phyloP scores from a whole-genome alignment of 495 filamentous ascomycete genomes.

The Hypoxylon fragiforme region DNA sequence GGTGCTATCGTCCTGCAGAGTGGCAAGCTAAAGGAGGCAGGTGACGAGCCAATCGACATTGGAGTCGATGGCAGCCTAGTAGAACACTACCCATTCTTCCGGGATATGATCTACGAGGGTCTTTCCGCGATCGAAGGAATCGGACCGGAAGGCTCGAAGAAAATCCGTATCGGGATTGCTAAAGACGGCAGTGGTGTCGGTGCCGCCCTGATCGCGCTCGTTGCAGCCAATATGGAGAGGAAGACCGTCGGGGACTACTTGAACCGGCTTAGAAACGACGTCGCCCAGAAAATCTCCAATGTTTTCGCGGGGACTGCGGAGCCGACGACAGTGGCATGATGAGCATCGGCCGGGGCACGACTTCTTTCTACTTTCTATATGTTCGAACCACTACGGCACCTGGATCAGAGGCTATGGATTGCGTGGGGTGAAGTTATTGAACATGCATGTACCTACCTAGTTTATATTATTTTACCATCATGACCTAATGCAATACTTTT shows the following conservation, averaged over 20 bases:
- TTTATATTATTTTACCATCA: slow-evolving; percentile 26
- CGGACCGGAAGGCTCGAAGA: slow-evolving; percentile 71
- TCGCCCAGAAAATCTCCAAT: slow-evolving; percentile 16
- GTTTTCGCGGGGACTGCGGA: slow-evolving; percentile 29
- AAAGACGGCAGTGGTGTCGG: slow-evolving; percentile 94
- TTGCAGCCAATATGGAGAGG: slow-evolving; percentile 55
- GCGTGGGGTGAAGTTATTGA: too few relatives aligned
- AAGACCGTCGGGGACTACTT: slow-evolving; percentile 28
- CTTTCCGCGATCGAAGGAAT: slow-evolving; percentile 70
- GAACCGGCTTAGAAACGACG: slow-evolving; percentile 21
- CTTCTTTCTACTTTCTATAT: slow-evolving; percentile 1
- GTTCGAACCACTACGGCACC: too few relatives aligned
- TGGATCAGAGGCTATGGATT: slow-evolving; percentile 1
- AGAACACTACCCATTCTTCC: slow-evolving; percentile 89
- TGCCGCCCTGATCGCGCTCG: slow-evolving; percentile 85
- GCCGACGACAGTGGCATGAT: slow-evolving; percentile 34
- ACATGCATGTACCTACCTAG: neutral
- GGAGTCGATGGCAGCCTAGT: slow-evolving; percentile 90
- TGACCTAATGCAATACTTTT: slow-evolving; percentile 29
- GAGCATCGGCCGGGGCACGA: neutral
- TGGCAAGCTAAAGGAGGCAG: slow-evolving; percentile 59
- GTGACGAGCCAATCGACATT: slow-evolving; percentile 73
- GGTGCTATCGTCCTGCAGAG: slow-evolving; percentile 78
- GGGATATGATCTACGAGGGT: slow-evolving; percentile 75
- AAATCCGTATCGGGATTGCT: slow-evolving; percentile 86